Evolutionary conservation across 768 basidiomycete species (phyloP).

Genomic region (Rhizopogon roseolus): DNA sequence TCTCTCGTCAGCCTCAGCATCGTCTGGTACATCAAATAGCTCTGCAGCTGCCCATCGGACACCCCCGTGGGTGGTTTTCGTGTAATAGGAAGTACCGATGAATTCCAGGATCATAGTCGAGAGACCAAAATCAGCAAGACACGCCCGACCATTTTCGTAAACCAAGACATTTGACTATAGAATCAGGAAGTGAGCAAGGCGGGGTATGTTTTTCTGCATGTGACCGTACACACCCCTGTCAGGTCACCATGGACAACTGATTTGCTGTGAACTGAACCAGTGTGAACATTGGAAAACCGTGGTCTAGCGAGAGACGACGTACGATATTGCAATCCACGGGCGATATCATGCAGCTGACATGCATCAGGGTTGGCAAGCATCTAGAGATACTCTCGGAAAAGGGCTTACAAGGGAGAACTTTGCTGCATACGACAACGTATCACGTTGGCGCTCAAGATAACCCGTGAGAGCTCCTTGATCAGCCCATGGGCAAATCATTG

Average conservation of each 20-base stretch:
- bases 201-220: neutral
- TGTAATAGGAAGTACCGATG: conserved; percentile 13
- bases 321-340: conserved; percentile 35
- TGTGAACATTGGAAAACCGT: neutral
- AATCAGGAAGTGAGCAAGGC: neutral
- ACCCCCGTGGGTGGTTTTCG: conserved; percentile 21
- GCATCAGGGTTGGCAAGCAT: neutral
- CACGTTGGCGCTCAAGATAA: conserved; percentile 7
- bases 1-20: neutral
- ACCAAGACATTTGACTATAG: conserved; percentile 21
- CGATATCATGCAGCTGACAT: conserved; percentile 33
- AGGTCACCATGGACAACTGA: conserved; percentile 5
- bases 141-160: conserved; percentile 31
- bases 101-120: conserved; percentile 33
- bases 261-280: neutral
- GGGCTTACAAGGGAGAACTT: conserved; percentile 13
- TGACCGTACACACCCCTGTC: neutral
- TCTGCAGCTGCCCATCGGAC: conserved; percentile 40
- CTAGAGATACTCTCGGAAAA: neutral
- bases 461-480: conserved; percentile 9
- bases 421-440: conserved; percentile 1
- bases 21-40: conserved; percentile 18
- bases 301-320: conserved; percentile 3
- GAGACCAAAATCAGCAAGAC: conserved; percentile 39
- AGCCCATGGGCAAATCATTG: conserved; percentile 18